These are phyloP conservation scores for Backusella psychrophila DNA, from an alignment of 192 early-diverging fungal species.

Conservation along the genomic window DNA sequence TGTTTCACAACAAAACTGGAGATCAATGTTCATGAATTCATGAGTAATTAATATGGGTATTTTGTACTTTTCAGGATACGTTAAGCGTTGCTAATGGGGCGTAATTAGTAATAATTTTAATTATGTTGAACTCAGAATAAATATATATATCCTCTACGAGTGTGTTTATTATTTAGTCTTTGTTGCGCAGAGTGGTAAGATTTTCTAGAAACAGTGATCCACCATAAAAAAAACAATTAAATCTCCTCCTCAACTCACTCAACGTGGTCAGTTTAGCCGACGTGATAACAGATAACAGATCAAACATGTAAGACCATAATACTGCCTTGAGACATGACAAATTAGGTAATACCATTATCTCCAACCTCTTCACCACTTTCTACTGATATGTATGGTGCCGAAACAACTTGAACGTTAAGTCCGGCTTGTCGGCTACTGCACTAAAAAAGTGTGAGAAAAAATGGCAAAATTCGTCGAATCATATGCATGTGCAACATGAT, in stretches of 20 bases:
- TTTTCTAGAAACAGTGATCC: neutral
- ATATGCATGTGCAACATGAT: neutral
- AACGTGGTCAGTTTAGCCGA: neutral
- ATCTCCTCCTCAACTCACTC: neutral
- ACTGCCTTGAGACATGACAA: neutral
- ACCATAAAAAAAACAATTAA: neutral
- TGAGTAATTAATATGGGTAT: neutral
- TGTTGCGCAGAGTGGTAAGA: neutral
- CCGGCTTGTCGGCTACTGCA: neutral
- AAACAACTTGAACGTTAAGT: neutral
- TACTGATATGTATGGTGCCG: neutral
- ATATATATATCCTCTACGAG: neutral
- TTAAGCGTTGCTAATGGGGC: no score
- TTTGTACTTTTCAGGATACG: neutral
- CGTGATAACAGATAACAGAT: neutral
- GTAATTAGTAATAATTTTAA: neutral
- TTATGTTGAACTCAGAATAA: neutral
- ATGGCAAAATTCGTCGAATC: neutral
- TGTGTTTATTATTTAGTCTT: neutral
- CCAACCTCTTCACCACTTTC: neutral
- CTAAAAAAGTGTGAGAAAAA: slow-evolving; percentile 6
- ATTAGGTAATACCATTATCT: neutral
- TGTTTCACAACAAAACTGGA: neutral
- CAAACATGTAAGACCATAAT: neutral
- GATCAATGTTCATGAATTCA: neutral